Percentiles rank a stretch among this genome's conserved stretches.
Evolutionary conservation across 495 filamentous ascomycete species (phyloP).

Genomic region (Penicillium nucicola): DNA sequence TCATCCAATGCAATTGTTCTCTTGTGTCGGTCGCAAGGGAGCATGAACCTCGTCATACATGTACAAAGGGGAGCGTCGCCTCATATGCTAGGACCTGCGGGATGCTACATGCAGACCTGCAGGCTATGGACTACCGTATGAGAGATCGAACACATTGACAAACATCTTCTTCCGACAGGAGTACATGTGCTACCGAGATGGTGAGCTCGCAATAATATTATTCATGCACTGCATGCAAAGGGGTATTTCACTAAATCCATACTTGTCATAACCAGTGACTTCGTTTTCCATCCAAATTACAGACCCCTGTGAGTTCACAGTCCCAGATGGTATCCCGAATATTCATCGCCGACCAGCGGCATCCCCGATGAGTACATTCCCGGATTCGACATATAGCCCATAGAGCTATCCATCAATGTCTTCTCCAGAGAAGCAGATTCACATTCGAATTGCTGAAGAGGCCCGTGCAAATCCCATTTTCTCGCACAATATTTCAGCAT

Average conservation of each 20-base stretch:
- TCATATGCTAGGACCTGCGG: too few species aligned
- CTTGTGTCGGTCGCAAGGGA: too few species aligned
- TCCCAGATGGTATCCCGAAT: slow-evolving; percentile 17
- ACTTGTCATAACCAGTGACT: not conserved
- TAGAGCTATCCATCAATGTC: slow-evolving; percentile 9
- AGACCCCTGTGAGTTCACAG: not conserved
- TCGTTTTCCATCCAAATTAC: not conserved
- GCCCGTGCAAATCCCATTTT: slow-evolving; percentile 32
- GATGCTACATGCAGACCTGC: too few species aligned
- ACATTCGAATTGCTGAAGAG: slow-evolving; percentile 33
- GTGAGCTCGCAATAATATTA: not conserved
- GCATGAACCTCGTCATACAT: too few species aligned
- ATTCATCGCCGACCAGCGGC: slow-evolving; percentile 27
- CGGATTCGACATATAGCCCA: slow-evolving; percentile 11
- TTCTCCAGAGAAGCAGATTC: slow-evolving; percentile 18
- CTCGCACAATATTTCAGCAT: slow-evolving; percentile 31
- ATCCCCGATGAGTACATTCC: slow-evolving; percentile 7
- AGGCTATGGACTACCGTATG: too few species aligned
- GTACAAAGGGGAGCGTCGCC: too few species aligned
- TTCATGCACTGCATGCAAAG: not conserved
- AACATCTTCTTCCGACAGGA: too few species aligned
- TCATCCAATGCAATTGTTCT: too few species aligned
- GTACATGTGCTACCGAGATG: not conserved
- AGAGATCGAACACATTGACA: too few species aligned
- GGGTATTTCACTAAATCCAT: slow-evolving; percentile 6